Base-by-base conservation (phyloP, 331 rosid genomes). In the Rhamnella rubrinervis region DNA sequence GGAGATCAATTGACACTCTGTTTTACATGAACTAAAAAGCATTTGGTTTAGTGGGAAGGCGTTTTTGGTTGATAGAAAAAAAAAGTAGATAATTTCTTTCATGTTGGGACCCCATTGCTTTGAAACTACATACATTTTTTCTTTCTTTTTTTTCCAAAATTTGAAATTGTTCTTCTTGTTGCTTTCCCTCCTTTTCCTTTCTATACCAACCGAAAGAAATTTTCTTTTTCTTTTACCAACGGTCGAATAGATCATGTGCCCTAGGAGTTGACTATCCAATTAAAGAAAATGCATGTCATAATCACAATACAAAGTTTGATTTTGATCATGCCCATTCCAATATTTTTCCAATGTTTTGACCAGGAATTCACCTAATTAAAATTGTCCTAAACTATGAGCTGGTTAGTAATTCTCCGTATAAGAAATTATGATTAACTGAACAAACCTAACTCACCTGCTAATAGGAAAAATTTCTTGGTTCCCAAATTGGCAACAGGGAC, bases 381-480 rank as follows among this genome's bases (percentile, higher is more conserved):
- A 58, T 67, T 70, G 80, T 72, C 73, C 12, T 74, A 57, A 40
- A 59, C 52, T 8, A 61, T 53, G 62, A 53, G 26, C 20, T 64
- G 35, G 65, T 52, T 37, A 56, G 59, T 63, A 75, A 23, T 66
- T 16, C 39, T 39, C 58, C 55, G 55, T 14, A 56, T 19, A 35
- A 39, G 28, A 72, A 66, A 39, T 66, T 66, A 81, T 68, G 67
- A 81, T 80, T 76, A 61, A 46, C 41, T 65, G 11, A 18, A 21
- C 14, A 0, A 20, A 78, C 78, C 82, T 23, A 81, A 75, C 85
- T 70, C 74, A 73, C 77, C 80, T 73, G 74, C 84, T 78, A 53
- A n/a, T 21, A 19, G 72, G 53, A 67, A 31, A 31, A 31, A 63
- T 21, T 59, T 61, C 62, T 76, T 62, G 68, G 59, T 50, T 76